phyloP scores from a whole-genome alignment of 257 asterid species.

The Cordia subcordata region DNA sequence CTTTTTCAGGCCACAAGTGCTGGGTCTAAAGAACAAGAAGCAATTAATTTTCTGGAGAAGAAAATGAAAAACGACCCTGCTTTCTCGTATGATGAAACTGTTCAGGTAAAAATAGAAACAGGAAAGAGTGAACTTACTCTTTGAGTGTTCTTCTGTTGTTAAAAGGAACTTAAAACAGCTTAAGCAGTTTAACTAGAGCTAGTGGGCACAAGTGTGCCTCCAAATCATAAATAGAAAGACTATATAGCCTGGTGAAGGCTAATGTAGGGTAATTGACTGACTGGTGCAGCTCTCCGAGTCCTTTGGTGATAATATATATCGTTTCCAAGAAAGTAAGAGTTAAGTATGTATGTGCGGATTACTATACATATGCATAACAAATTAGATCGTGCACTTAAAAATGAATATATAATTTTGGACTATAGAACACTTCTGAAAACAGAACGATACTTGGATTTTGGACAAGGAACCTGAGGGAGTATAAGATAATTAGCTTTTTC shows the following conservation, averaged over 20 bases:
- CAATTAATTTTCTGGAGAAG: constrained; percentile 88
- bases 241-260: neutral
- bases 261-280: neutral
- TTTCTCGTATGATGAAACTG: constrained; percentile 86
- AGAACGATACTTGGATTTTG: neutral
- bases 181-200: no score
- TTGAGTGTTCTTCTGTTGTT: neutral
- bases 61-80: constrained; percentile 94
- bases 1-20: constrained; percentile 87
- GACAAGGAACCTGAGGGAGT: neutral
- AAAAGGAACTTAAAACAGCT: no score
- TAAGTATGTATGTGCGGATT: neutral
- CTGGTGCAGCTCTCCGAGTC: neutral
- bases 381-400: no score
- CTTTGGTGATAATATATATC: neutral
- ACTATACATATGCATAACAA: no score
- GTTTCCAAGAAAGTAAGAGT: neutral
- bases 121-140: neutral
- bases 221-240: neutral
- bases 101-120: constrained; percentile 66
- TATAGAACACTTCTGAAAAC: neutral
- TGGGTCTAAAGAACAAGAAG: constrained; percentile 96
- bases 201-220: neutral
- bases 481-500: no score
- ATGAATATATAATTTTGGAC: neutral